Evolutionary conservation across 2,329 filamentous ascomycete genomes (phyloP).

Genomic region (Pyrenophora tritici-repentis): DNA sequence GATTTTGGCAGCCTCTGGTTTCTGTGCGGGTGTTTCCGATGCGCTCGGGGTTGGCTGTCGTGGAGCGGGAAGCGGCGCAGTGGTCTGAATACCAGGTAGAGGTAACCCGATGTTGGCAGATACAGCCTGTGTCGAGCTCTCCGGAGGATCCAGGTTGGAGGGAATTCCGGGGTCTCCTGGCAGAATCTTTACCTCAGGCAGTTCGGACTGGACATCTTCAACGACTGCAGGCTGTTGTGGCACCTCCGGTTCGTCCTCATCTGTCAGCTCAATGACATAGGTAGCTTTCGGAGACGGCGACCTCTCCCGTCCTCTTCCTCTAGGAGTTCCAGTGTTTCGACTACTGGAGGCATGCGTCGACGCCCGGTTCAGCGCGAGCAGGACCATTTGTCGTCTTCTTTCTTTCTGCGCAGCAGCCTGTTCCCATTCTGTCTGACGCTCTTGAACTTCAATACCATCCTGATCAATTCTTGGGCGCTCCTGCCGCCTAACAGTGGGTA

Average conservation of each 20-base stretch:
- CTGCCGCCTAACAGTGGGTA: neutral
- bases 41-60: neutral
- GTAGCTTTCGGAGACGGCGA: slow-evolving; percentile 3
- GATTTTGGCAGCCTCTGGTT: neutral
- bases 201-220: too few species aligned
- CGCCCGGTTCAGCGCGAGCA: too few species aligned
- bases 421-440: slow-evolving; percentile 7
- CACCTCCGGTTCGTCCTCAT: slow-evolving; percentile 2
- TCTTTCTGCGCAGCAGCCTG: slow-evolving; percentile 1
- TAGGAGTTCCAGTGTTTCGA: neutral
- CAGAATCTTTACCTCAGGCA: neutral
- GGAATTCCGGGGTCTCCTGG: too few species aligned
- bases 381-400: neutral
- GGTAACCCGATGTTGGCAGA: neutral
- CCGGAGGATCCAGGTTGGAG: too few species aligned
- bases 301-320: neutral
- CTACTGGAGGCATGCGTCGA: too few species aligned
- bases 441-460: slow-evolving; percentile 10
- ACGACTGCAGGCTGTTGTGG: neutral
- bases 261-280: slow-evolving; percentile 1
- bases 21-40: neutral
- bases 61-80: neutral
- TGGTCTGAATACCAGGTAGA: neutral
- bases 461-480: slow-evolving; percentile 7
- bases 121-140: too few species aligned